phyloP scores from a whole-genome alignment of 1,284 basidiomycete species.

The Rhizoctonia solani region DNA sequence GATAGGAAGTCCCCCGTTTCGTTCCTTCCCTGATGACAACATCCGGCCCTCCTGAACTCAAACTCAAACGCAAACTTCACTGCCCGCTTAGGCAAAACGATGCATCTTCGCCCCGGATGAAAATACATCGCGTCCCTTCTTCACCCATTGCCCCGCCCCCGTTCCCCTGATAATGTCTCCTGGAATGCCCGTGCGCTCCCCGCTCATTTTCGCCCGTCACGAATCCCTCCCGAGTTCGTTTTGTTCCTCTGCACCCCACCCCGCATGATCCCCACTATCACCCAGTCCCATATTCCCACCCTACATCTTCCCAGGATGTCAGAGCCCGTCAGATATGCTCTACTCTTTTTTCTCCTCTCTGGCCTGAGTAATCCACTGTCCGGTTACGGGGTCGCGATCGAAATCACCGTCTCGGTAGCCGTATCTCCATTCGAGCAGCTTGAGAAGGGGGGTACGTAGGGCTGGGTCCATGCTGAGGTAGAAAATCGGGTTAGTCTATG shows the following conservation, averaged over 20 bases:
- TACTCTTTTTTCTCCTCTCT: conserved; percentile 28
- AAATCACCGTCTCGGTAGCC: conserved; percentile 24
- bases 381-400: conserved; percentile 15
- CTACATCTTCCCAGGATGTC: neutral
- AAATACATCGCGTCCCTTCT: neutral
- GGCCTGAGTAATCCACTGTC: conserved; percentile 14
- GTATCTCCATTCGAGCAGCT: conserved; percentile 31
- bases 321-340: neutral
- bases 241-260: neutral
- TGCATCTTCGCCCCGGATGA: neutral
- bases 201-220: no score
- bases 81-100: neutral
- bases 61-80: neutral
- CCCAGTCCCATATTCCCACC: neutral
- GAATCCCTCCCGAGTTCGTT: no score
- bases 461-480: conserved; percentile 18
- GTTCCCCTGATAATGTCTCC: neutral
- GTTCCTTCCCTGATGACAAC: neutral
- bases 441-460: conserved; percentile 24
- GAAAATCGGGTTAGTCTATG: neutral
- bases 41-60: neutral
- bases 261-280: neutral
- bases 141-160: neutral
- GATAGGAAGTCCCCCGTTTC: neutral
- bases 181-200: no score